Conservation (phyloP, 805 yeast species). For the Torulaspora delbrueckii region DNA sequence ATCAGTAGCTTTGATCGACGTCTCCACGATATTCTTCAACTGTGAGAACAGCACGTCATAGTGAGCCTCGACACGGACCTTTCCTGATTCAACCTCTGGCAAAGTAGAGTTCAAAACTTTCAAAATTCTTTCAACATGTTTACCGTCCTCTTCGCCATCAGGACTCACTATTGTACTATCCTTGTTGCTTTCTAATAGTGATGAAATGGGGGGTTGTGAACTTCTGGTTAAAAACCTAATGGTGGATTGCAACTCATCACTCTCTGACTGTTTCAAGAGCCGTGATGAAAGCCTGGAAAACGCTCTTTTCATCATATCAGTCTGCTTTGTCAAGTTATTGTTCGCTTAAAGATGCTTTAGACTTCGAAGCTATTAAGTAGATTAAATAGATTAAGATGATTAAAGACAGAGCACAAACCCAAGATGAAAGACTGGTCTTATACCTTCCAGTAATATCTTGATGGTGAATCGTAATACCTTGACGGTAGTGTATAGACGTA, state of each 20-base stretch:
- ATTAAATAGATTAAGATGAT: not conserved
- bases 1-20: conserved; percentile 12
- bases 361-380: not conserved
- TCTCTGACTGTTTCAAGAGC: conserved; percentile 18
- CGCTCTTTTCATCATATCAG: conserved; percentile 16
- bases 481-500: too few species aligned
- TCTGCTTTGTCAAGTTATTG: not conserved
- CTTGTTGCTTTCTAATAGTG: conserved; percentile 2
- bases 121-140: conserved; percentile 27
- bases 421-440: not conserved
- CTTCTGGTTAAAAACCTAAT: conserved; percentile 25
- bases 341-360: not conserved
- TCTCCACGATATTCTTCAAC: conserved; percentile 23
- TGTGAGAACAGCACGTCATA: conserved; percentile 28
- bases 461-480: too few species aligned
- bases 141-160: conserved; percentile 11
- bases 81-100: conserved; percentile 23
- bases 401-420: not conserved
- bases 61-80: conserved; percentile 25
- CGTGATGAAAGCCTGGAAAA: conserved; percentile 20
- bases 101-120: conserved; percentile 28
- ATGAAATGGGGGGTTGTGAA: conserved; percentile 11
- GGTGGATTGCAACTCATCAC: conserved; percentile 26
- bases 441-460: too few species aligned
- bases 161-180: conserved; percentile 4